These are phyloP conservation scores for Yamadazyma blattariae DNA, from an alignment of 1,139 yeast species.

Conservation along the genomic window DNA sequence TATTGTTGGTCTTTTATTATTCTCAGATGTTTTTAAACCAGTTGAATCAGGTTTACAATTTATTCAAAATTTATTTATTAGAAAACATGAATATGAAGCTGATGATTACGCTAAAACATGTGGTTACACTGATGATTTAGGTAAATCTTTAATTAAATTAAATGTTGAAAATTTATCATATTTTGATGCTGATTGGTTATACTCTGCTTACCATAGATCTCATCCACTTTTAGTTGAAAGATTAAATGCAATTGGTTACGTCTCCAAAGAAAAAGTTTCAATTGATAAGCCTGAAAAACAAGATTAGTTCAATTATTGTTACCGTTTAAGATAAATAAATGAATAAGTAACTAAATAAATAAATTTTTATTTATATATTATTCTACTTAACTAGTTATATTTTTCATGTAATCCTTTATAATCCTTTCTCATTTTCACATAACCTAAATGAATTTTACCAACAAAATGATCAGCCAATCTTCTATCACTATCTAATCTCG, in stretches of 20 bases:
- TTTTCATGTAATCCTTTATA: conserved; percentile 43
- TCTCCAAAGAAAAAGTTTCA: conserved; percentile 40
- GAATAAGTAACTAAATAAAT: too few species aligned
- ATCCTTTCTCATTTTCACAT: conserved; percentile 70
- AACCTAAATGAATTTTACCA: conserved; percentile 85
- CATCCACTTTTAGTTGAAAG: conserved; percentile 93
- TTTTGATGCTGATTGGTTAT: conserved; percentile 85
- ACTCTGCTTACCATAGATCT: conserved; percentile 82
- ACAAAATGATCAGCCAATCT: conserved; percentile 88
- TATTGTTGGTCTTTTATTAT: conserved; percentile 75
- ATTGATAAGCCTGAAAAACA: conserved; percentile 19
- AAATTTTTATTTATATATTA: too few species aligned
- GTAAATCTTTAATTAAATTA: conserved; percentile 69
- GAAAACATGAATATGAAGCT: conserved; percentile 91
- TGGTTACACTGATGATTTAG: conserved; percentile 69
- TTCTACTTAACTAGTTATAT: conserved; percentile 6
- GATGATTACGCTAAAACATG: conserved; percentile 77
- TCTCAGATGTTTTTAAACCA: conserved; percentile 74
- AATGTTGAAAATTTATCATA: conserved; percentile 79
- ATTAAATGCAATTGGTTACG: conserved; percentile 64
- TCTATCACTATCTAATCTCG: conserved; percentile 83
- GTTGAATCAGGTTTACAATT: conserved; percentile 68
- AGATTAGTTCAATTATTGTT: too few species aligned
- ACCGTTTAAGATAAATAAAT: too few species aligned
- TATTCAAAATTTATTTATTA: conserved; percentile 63